Conservation (phyloP, 805 yeast genomes). For the Lachancea mirantina region DNA sequence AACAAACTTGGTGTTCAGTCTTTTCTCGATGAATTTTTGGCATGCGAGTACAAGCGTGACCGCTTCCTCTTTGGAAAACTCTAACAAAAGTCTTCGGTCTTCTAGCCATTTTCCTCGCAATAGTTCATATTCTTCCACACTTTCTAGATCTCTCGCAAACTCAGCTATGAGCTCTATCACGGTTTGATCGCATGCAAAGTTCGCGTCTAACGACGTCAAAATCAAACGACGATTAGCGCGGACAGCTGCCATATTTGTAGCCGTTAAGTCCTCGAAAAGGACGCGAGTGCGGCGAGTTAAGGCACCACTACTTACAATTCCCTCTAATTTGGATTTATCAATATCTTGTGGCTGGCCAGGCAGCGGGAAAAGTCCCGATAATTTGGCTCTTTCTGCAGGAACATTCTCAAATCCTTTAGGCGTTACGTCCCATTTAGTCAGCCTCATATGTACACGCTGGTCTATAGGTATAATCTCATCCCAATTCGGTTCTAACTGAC, state of each 20-base stretch:
- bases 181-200: conserved; percentile 2
- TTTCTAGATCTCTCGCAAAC: conserved; percentile 8
- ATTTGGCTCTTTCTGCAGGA: conserved; percentile 68
- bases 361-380: conserved; percentile 69
- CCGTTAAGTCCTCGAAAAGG: conserved; percentile 30
- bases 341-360: conserved; percentile 51
- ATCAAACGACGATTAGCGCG: conserved; percentile 7
- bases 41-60: conserved; percentile 20
- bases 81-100: conserved; percentile 7
- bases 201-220: conserved; percentile 7
- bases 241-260: conserved; percentile 17
- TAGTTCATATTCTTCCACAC: conserved; percentile 9
- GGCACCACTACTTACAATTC: conserved; percentile 27
- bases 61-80: conserved; percentile 8
- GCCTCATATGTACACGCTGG: conserved; percentile 39
- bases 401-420: conserved; percentile 71
- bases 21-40: conserved; percentile 17
- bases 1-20: conserved; percentile 8
- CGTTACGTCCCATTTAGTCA: conserved; percentile 60
- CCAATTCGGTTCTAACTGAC: conserved; percentile 27
- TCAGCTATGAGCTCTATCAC: conserved; percentile 3
- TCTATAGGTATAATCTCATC: conserved; percentile 41
- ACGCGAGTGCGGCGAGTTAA: conserved; percentile 19
- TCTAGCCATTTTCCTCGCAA: conserved; percentile 1
- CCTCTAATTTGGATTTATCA: conserved; percentile 29